Evolutionary conservation across 2,329 filamentous ascomycete genomes (phyloP).

Genomic region (Aspergillus arachidicola): DNA sequence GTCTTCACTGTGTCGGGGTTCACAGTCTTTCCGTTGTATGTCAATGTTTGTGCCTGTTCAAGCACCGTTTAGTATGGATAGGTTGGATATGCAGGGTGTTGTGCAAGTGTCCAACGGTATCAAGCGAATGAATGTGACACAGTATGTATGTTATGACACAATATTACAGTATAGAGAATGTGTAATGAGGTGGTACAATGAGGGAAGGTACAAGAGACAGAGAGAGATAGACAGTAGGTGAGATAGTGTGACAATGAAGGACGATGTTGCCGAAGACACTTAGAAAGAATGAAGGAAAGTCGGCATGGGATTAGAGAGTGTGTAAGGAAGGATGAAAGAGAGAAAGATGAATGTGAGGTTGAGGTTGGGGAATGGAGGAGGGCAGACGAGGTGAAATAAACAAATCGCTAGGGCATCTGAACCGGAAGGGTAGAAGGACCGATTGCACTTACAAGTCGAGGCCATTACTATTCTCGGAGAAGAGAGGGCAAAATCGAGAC

Average conservation of each 20-base stretch:
- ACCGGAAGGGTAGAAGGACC: constrained; percentile 25
- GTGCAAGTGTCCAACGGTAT: background rate
- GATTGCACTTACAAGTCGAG: constrained; percentile 42
- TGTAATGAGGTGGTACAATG: background rate
- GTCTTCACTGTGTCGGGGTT: constrained; percentile 35
- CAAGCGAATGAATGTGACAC: constrained; percentile 1
- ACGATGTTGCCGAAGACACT: constrained; percentile 13
- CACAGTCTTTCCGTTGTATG: constrained; percentile 29
- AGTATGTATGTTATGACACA: constrained; percentile 11
- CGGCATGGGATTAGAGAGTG: constrained; percentile 15
- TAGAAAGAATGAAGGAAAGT: constrained; percentile 27
- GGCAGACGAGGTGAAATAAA: constrained; percentile 45
- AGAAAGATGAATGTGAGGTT: constrained; percentile 29
- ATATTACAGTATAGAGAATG: constrained; percentile 14
- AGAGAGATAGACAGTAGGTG: constrained; percentile 13
- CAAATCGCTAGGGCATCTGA: constrained; percentile 37
- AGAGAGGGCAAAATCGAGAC: constrained; percentile 18
- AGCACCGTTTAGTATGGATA: constrained; percentile 23
- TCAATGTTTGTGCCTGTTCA: constrained; percentile 34
- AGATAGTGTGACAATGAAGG: constrained; percentile 14
- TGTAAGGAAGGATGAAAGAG: constrained; percentile 20
- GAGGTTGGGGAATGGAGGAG: constrained; percentile 34
- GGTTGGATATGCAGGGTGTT: background rate
- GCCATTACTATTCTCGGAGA: constrained; percentile 37
- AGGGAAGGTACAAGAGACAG: background rate